Base-by-base conservation (phyloP, 441 rosid genomes). In the Pelargonium australe region DNA sequence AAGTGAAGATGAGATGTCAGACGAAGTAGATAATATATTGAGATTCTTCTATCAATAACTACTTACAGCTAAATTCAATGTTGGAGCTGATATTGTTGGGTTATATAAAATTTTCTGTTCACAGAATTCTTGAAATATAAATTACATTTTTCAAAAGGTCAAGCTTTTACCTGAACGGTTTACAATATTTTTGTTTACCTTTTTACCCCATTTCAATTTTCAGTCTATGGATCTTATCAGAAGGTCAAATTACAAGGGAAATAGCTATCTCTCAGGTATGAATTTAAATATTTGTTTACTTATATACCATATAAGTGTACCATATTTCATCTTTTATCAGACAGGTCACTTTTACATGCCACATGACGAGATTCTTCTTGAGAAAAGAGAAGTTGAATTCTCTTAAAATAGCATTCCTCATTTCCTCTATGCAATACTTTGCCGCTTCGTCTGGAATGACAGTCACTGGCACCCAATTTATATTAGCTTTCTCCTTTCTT, bases 221-320 rank as follows among this genome's bases (percentile, higher is more conserved):
- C 63, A 58, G 63, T 58, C 63, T 58, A 58, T 58, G 63, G 63
- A 58, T 58, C 63, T 8, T 58, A 7, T 19, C 63, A 58, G 63
- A 58, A 58, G 63, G 31, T 58, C 28, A 17, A 58, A 58, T 58
- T 17, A 58, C 63, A 10, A 58, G 63, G 11, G 63, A 58, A 58
- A 20, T 58, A 58, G 63, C 63, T 7, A 12, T 58, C 12, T 23
- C 63, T 7, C 63, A 58, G 63, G 63, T 58, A 19, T 19, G 20
- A 58, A 17, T 58, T 58, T 58, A 8, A 41, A 58, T 58, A 58
- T 11, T 58, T 51, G 19, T 9, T 19, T 25, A 17, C 63, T 20
- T 11, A 19, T 19, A 19, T 58, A 25, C 10, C 10, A 5, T 57
- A 31, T 17, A 19, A 19, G 63, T 16, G 17, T 16, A 17, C 11